Base-by-base conservation (phyloP, 768 basidiomycete genomes). In the Kwoniella mangroviensis region DNA sequence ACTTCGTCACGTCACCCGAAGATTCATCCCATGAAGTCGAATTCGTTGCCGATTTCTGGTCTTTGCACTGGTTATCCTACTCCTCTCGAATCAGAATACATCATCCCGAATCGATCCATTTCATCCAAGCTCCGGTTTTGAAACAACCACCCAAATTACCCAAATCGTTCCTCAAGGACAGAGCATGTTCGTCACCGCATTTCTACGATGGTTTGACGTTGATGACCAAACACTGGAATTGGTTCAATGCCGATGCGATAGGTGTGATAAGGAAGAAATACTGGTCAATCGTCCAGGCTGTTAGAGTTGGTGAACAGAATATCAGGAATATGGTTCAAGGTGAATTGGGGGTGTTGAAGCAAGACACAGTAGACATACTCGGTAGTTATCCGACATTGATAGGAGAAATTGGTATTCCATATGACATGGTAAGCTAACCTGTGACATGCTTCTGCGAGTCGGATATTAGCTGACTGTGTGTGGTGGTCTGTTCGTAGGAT, bases 371-470 rank as follows among this genome's bases (percentile, higher is more conserved):
- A 40, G 89, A 90, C 58, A 85, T 92, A 6, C 74, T 85, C 41
- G 85, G 85, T 11, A 67, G 75, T 1, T 97, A 91, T 76, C 96
- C 96, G 0, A 95, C 92, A 0, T 86, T 98, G 73, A 91, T 99
- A 43, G 95, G 96, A 12, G 96, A 99, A 85, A 96, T 98, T 61
- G 81, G 82, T 3, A 75, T 77, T n/a, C 82, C 82, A 5, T 83
- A 79, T 63, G 79, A 81, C 63, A 78, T 79, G 79, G 78, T 78
- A 45, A 70, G 77, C 67, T 67, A n/a, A n/a, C n/a, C n/a, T n/a
- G n/a, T n/a, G n/a, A n/a, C n/a, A n/a, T n/a, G n/a, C n/a, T n/a
- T n/a, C n/a, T n/a, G n/a, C n/a, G n/a, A n/a, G n/a, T n/a, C n/a
- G n/a, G n/a, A n/a, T n/a, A n/a, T n/a, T n/a, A n/a, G n/a, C n/a